phyloP scores from a whole-genome alignment of 2,329 filamentous ascomycete species.

The Sarocladium oryzae region DNA sequence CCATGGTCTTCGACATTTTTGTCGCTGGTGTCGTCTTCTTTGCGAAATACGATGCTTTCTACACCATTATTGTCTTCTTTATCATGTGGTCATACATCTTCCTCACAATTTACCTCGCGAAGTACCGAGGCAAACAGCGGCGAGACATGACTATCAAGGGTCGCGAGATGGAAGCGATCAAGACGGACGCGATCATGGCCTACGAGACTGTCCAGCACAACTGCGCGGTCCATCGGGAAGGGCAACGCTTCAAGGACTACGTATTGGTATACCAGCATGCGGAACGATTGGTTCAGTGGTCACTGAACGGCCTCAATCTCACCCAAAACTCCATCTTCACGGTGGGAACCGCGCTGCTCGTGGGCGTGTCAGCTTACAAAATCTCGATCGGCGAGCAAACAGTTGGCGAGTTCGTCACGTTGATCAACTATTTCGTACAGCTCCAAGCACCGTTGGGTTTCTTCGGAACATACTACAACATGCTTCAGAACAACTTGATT shows the following conservation, averaged over 20 bases:
- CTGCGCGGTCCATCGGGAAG: slow-evolving; percentile 54
- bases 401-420: slow-evolving; percentile 49
- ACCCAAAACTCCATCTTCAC: slow-evolving; percentile 59
- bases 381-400: slow-evolving; percentile 47
- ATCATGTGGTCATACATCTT: slow-evolving; percentile 45
- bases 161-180: slow-evolving; percentile 42
- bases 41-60: slow-evolving; percentile 38
- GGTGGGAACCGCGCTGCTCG: slow-evolving; percentile 51
- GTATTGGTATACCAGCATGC: slow-evolving; percentile 47
- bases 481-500: slow-evolving; percentile 39
- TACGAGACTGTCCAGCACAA: slow-evolving; percentile 59
- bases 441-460: slow-evolving; percentile 56
- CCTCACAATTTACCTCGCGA: slow-evolving; percentile 43
- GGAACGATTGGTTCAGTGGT: slow-evolving; percentile 49
- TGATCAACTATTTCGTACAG: slow-evolving; percentile 55
- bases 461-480: slow-evolving; percentile 44
- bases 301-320: slow-evolving; percentile 53
- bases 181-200: slow-evolving; percentile 41
- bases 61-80: slow-evolving; percentile 40
- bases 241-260: slow-evolving; percentile 48
- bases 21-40: slow-evolving; percentile 42
- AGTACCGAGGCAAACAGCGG: slow-evolving; percentile 36
- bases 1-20: slow-evolving; percentile 43
- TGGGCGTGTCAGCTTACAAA: slow-evolving; percentile 56
- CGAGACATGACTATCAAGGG: slow-evolving; percentile 36